Conservation (phyloP, 75 land plant species). For the Selaginella moellendorffii region DNA sequence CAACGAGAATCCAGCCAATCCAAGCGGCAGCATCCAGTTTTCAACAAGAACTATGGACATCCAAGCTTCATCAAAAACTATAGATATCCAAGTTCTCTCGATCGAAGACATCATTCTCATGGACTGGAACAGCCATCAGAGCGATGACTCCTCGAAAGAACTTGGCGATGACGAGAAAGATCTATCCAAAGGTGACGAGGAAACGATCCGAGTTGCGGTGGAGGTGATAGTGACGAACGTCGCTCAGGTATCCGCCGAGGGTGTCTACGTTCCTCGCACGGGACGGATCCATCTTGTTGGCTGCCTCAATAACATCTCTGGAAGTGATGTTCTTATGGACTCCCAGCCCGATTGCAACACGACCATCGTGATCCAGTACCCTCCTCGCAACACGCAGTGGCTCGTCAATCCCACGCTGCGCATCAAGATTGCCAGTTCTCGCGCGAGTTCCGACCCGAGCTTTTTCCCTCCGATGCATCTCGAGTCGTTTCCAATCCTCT, state of each 20-base stretch:
- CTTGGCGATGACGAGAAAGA: not conserved
- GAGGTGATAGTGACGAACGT: slow-evolving; percentile 18
- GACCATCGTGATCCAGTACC: slow-evolving; percentile 49
- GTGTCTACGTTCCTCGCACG: slow-evolving; percentile 37
- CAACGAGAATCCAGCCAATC: slow-evolving; percentile 13
- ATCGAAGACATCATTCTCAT: not conserved
- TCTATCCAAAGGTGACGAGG: not conserved
- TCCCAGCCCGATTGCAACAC: slow-evolving; percentile 46
- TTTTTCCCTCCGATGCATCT: slow-evolving; percentile 29
- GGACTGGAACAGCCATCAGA: not conserved
- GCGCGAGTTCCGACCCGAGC: slow-evolving; percentile 36
- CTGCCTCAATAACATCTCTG: slow-evolving; percentile 35
- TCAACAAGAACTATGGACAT: slow-evolving; percentile 6
- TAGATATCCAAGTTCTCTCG: slow-evolving; percentile 13
- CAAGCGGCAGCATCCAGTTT: slow-evolving; percentile 1
- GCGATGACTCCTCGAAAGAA: not conserved
- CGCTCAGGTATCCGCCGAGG: slow-evolving; percentile 37
- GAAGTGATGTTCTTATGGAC: slow-evolving; percentile 29
- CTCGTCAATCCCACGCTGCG: slow-evolving; percentile 37
- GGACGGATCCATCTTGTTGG: slow-evolving; percentile 53
- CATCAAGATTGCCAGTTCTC: slow-evolving; percentile 36
- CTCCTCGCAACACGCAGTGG: slow-evolving; percentile 49
- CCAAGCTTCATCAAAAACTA: not conserved
- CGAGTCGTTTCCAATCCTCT: slow-evolving; percentile 47
- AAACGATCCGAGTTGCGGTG: slow-evolving; percentile 41